phyloP scores from a whole-genome alignment of 441 rosid species.

The Populus hybrid region DNA sequence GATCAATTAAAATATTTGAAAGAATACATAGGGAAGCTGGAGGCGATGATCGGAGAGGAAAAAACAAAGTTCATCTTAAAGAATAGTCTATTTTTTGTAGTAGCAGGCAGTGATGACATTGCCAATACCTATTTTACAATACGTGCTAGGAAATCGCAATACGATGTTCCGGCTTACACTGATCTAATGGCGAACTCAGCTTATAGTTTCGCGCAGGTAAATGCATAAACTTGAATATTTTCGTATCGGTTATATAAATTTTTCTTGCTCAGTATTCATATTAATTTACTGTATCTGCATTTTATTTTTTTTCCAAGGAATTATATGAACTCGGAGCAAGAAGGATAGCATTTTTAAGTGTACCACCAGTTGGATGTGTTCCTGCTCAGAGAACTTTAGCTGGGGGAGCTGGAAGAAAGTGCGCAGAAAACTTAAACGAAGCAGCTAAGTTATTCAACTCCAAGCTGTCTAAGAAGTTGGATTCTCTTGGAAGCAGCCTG shows the following conservation, averaged over 20 bases:
- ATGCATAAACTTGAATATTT: not conserved
- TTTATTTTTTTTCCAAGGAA: slow-evolving; percentile 30
- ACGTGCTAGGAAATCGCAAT: slow-evolving; percentile 40
- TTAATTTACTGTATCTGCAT: not conserved
- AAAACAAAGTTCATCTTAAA: slow-evolving; percentile 34
- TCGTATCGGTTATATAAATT: no score
- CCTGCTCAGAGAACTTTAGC: slow-evolving; percentile 67
- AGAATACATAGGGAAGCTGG: no score
- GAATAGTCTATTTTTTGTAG: slow-evolving; percentile 41
- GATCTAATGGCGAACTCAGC: slow-evolving; percentile 47
- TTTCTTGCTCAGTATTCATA: not conserved
- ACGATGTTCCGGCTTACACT: slow-evolving; percentile 54
- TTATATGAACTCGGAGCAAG: slow-evolving; percentile 59
- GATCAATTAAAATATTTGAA: no score
- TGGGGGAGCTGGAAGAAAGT: slow-evolving; percentile 47
- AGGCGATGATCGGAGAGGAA: no score
- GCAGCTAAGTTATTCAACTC: slow-evolving; percentile 58
- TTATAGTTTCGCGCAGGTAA: slow-evolving; percentile 52
- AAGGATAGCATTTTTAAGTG: slow-evolving; percentile 52
- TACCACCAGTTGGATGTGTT: slow-evolving; percentile 75
- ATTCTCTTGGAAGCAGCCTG: slow-evolving; percentile 19
- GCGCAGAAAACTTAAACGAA: slow-evolving; percentile 44
- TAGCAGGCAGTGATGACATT: slow-evolving; percentile 71
- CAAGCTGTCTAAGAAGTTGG: slow-evolving; percentile 41
- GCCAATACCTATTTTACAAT: slow-evolving; percentile 53